These are phyloP conservation scores for Puccinellia tenuiflora DNA, from an alignment of 176 grass and related monocot species.

Conservation along the genomic window DNA sequence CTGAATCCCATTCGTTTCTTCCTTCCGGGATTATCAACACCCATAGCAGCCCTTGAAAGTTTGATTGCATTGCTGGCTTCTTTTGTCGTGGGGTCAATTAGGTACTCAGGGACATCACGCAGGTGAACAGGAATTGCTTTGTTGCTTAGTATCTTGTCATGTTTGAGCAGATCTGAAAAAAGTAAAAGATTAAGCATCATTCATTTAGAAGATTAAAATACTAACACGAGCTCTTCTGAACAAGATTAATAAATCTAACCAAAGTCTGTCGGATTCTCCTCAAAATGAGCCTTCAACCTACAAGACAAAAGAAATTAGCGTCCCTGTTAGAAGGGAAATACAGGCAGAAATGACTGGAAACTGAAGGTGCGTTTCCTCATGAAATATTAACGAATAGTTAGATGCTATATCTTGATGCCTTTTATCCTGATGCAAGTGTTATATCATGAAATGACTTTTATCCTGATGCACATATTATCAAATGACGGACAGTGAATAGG, in stretches of 20 bases:
- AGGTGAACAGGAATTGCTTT: conserved; percentile 72
- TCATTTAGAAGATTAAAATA: background rate
- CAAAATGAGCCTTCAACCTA: conserved; percentile 97
- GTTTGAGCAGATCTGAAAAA: conserved; percentile 79
- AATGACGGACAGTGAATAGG: background rate
- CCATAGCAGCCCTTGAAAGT: conserved; percentile 82
- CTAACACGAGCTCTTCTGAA: background rate
- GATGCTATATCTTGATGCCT: background rate
- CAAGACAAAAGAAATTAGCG: conserved; percentile 14
- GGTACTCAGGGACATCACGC: conserved; percentile 77
- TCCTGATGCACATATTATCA: background rate
- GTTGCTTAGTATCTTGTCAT: conserved; percentile 84
- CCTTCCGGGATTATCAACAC: conserved; percentile 42
- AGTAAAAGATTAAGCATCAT: conserved; percentile 18
- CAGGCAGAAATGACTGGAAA: background rate
- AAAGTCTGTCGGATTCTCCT: conserved; percentile 87
- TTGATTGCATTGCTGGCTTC: conserved; percentile 79
- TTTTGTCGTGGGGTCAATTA: conserved; percentile 79
- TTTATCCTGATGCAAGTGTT: background rate
- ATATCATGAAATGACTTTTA: background rate
- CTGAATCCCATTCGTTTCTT: conserved; percentile 60
- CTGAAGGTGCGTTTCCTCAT: background rate
- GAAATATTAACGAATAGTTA: background rate
- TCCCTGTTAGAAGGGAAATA: background rate
- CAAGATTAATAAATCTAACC: conserved; percentile 43